Conservation (phyloP, 2,329 filamentous ascomycete species). For the Colletotrichum salicis region DNA sequence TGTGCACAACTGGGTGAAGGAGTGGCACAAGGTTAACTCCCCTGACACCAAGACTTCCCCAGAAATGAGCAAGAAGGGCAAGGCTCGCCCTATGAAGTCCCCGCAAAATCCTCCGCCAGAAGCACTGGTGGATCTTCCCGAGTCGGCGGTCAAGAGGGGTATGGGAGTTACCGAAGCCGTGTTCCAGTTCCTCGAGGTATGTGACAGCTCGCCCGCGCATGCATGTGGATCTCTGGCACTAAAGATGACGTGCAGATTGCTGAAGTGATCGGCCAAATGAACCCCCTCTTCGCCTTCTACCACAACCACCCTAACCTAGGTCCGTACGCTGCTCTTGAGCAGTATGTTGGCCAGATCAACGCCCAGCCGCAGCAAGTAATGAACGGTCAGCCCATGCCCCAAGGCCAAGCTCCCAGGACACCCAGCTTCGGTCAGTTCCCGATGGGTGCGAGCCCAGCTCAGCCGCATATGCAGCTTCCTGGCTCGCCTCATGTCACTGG, state of each 20-base stretch:
- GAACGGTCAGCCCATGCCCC: constrained; percentile 62
- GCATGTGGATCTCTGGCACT: constrained; percentile 35
- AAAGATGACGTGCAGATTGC: constrained; percentile 60
- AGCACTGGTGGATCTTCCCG: constrained; percentile 65
- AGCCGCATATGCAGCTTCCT: constrained; percentile 69
- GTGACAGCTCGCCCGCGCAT: constrained; percentile 31
- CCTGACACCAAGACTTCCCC: constrained; percentile 69
- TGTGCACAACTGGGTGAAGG: constrained; percentile 72
- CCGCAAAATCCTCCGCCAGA: constrained; percentile 69
- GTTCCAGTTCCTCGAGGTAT: constrained; percentile 73
- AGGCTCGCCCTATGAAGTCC: constrained; percentile 68
- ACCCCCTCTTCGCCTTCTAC: constrained; percentile 68
- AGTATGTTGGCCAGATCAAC: constrained; percentile 66
- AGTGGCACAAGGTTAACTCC: constrained; percentile 70
- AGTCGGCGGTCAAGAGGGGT: constrained; percentile 64
- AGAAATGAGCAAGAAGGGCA: constrained; percentile 75
- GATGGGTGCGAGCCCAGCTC: constrained; percentile 69
- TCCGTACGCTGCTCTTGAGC: constrained; percentile 69
- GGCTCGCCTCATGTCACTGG: constrained; percentile 69
- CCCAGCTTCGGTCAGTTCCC: constrained; percentile 67
- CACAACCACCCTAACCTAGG: constrained; percentile 64
- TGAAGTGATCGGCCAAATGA: constrained; percentile 75
- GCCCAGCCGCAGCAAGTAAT: constrained; percentile 48
- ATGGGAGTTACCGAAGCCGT: constrained; percentile 71
- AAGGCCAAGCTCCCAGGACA: constrained; percentile 61